Base-by-base conservation (phyloP, 2,329 filamentous ascomycete genomes). In the Colletotrichum sp. region DNA sequence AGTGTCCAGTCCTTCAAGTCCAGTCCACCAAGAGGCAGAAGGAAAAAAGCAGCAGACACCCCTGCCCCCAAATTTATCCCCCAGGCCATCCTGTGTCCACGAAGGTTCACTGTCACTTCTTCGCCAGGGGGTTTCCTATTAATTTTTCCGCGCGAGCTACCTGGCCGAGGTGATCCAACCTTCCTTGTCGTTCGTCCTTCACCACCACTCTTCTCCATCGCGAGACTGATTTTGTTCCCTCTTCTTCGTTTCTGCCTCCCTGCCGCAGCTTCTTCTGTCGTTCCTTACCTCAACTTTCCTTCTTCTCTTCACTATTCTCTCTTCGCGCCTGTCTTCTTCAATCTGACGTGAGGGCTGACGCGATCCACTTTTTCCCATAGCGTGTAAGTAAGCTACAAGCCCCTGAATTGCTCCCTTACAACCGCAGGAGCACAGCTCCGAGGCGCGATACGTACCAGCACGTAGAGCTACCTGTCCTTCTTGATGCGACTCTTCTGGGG, bases 391-490 rank as follows among this genome's bases (percentile, higher is more conserved):
- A 60, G 70, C 74, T 69, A 64, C 28, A 39, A 75, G 52, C 57
- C 73, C 73, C 70, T 69, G 43, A 65, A 52, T 60, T 68, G 59
- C 72, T 75, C 72, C 72, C 72, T 75, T 75, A 21, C 26, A 28
- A 66, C 57, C 70, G 59, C 72, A 63, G 9, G 18, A 60, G 57
- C 34, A 43, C 55, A 69, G 55, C 67, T 69, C 34, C 55, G 21
- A 60, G 32, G 48, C 18, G 74, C 57, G 74, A 76, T 74, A 76
- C 74, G 74, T 76, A 76, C 74, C 68, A 26, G 30, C 16, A 57
- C 24, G 59, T 60, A 65, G 32, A 76, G 74, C 70, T 76, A 76
- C 60, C 74, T 76, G 74, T 76, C 74, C 74, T 76, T 74, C 74
- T 76, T 68, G 43, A 39, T 73, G 64, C 48, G 43, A 68, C 72